phyloP scores from a whole-genome alignment of 2,329 filamentous ascomycete species.

The Penicillium sp. region DNA sequence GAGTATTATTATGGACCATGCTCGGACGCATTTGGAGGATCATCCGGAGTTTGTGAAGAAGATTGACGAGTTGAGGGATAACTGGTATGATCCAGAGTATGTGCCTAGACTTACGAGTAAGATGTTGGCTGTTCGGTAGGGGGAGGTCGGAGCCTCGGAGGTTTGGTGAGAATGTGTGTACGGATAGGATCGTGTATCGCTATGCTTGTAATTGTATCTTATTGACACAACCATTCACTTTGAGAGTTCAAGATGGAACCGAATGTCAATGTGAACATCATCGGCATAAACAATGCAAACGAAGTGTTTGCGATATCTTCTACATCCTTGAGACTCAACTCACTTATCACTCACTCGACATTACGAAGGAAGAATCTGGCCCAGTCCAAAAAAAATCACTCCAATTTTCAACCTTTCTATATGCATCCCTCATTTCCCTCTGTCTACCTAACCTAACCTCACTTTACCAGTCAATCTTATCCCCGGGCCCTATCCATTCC shows the following conservation, averaged over 20 bases:
- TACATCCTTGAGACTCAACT: too few relatives aligned
- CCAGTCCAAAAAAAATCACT: not conserved
- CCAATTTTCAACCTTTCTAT: not conserved
- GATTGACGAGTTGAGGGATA: conserved; percentile 25
- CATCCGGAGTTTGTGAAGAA: conserved; percentile 18
- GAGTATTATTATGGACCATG: conserved; percentile 22
- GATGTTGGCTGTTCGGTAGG: conserved; percentile 32
- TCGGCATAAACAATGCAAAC: too few relatives aligned
- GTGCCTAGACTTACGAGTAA: conserved; percentile 24
- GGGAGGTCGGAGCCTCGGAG: too few relatives aligned
- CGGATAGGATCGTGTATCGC: not conserved
- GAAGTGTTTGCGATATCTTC: too few relatives aligned
- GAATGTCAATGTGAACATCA: too few relatives aligned
- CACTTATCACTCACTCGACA: too few relatives aligned
- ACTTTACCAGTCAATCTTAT: not conserved
- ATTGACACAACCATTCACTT: too few relatives aligned
- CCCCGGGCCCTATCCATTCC: not conserved
- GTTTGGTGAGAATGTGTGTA: too few relatives aligned
- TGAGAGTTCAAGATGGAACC: too few relatives aligned
- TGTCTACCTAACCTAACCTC: not conserved
- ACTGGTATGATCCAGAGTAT: conserved; percentile 34
- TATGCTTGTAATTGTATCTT: not conserved
- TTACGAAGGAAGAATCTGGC: too few relatives aligned
- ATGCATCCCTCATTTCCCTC: not conserved
- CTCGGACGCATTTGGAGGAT: conserved; percentile 13